Base-by-base conservation (phyloP, 306 rosid genomes). In the Prunus mume region DNA sequence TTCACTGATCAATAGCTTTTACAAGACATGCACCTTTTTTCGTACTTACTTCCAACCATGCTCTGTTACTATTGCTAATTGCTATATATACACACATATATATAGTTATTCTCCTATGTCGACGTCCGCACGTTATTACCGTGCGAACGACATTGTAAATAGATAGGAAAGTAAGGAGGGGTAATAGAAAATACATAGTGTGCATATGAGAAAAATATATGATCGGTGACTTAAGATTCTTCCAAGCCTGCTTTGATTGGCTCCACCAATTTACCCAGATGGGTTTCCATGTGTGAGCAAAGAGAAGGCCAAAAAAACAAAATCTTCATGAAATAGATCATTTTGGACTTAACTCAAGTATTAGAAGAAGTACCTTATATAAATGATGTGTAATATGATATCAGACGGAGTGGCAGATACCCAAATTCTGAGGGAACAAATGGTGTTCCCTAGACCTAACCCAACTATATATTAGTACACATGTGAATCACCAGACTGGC, bases 251-350 rank as follows among this genome's bases (percentile, higher is more conserved):
- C 60, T 68, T 78, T 47, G 43, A 38, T 7, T 38, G 43, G 61
- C 81, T 75, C 78, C 64, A 72, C 74, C 51, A 15, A 38, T 43
- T n/a, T 60, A 55, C 69, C 67, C 69, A 22, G 64, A 73, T 79
- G 81, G 77, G 46, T 25, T 47, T 3, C 61, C 17, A n/a, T 71
- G 24, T 63, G 54, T 30, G 75, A 19, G 47, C 12, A 52, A 41
- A 65, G 73, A 54, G 13, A 45, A 17, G 13, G 43, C 11, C 11
- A 50, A 7, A 6, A 20, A 27, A 22, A n/a, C 3, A 2, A 13
- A 20, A 20, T 12, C 32, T 22, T 27, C 64, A 57, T 57, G 18
- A 22, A 38, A 2, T 38, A 38, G 43, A 38, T 38, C 43, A 38
- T 38, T 38, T 38, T 38, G 43, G 43, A 6, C 43, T 38, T 7